phyloP scores from a whole-genome alignment of 768 basidiomycete species.

The Amanita rimosa region DNA sequence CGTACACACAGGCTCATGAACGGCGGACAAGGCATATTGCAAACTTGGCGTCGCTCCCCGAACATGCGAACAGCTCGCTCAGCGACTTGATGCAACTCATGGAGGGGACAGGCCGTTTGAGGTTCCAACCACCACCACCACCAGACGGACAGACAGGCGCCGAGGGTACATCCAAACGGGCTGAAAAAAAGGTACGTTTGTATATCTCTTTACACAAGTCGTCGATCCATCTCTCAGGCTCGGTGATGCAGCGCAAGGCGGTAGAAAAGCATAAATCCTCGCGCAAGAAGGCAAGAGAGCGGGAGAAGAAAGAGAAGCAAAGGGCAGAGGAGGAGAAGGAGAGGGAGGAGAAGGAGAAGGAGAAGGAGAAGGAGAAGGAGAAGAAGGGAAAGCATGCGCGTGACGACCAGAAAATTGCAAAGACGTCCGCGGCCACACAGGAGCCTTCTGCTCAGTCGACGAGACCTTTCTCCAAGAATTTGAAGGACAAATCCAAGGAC shows the following conservation, averaged over 20 bases:
- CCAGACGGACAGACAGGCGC: conserved; percentile 11
- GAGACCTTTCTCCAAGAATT: no score
- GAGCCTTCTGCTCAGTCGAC: no score
- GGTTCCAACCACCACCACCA: conserved; percentile 14
- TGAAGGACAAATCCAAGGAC: neutral
- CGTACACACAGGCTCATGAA: conserved; percentile 40
- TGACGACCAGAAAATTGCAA: neutral
- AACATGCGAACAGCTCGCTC: neutral
- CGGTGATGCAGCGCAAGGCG: neutral
- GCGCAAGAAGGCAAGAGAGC: conserved; percentile 1
- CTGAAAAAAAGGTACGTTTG: conserved; percentile 44
- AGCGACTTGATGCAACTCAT: neutral
- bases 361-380: neutral
- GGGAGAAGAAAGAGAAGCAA: conserved; percentile 3
- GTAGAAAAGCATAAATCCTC: neutral
- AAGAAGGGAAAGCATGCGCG: neutral
- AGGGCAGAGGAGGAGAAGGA: neutral
- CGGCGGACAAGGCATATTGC: conserved; percentile 46
- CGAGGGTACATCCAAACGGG: conserved; percentile 40
- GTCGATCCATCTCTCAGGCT: neutral
- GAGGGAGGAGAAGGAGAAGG: neutral
- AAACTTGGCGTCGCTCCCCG: conserved; percentile 19
- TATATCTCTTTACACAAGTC: neutral
- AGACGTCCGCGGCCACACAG: conserved; percentile 5
- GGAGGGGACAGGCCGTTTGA: conserved; percentile 11